Evolutionary conservation across 1,139 yeast genomes (phyloP), one percentile per base, ranked within the genome.

Genomic region (Geotrichum candidum): DNA sequence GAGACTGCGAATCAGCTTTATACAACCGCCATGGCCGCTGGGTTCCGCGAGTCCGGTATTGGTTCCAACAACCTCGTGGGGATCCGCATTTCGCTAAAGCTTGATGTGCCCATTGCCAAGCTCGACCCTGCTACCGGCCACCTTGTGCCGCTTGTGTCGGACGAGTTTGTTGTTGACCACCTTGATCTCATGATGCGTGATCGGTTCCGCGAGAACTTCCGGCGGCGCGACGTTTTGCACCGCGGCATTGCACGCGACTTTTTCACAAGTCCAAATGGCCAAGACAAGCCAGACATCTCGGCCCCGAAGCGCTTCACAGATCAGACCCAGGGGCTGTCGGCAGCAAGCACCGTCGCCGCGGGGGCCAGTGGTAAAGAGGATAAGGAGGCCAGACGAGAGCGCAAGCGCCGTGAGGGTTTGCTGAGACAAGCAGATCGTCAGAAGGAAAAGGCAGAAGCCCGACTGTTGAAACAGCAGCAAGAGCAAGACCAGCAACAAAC

Each of bases 1-100:
- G 76, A 73, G 9, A 75, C 80, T 3, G 96, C 97, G 0, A 78
- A 80, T n/a, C 75, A 76, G 41, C 73, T 90, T 18, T 88, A 85
- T 67, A 82, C 85, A 45, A 76, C 82, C 0, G 96, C 96, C 0
- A 87, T 90, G 91, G 80, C 82, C 10, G 86, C 94, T 73, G 97
- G 97, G 7, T 90, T 87, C 69, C 78, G 97, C 69, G 97, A 90
- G 73, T 82, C 90, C 48, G 97, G 97, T 0, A 88, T 90, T 58
- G 95, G 96, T 3, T 81, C 86, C 52, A 88, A 88, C 68, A 82
- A 84, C 68, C 78, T 86, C n/a, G 96, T 89, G 3, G 96, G 90
- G 0, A 85, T 89, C 27, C 77, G 96, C 66, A 87, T 84, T 4
- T 84, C 88, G 15, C 85, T 89, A 62, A 83, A 83, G 67, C 73